phyloP scores from a whole-genome alignment of 352 stramenopile genomes.

The Phytophthora pisi region DNA sequence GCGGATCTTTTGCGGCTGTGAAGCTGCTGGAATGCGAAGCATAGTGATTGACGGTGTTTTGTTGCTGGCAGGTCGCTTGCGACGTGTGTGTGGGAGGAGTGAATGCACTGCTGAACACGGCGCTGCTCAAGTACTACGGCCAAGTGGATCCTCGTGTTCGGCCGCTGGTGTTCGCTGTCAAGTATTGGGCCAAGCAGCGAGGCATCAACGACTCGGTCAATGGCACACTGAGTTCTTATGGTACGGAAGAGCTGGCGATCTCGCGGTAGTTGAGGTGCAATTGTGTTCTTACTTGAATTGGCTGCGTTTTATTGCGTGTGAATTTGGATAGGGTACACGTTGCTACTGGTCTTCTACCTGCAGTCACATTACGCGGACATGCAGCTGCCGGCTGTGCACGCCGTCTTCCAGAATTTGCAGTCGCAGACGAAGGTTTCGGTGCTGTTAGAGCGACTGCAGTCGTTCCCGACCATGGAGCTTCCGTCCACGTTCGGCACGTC shows the following conservation, averaged over 20 bases:
- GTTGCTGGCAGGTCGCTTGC: conserved; percentile 50
- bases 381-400: conserved; percentile 52
- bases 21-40: background rate
- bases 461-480: conserved; percentile 57
- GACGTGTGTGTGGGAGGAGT: conserved; percentile 80
- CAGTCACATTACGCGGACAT: conserved; percentile 72
- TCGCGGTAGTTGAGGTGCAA: background rate
- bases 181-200: conserved; percentile 97
- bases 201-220: conserved; percentile 97
- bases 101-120: conserved; percentile 79
- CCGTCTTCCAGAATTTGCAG: conserved; percentile 67
- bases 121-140: conserved; percentile 75
- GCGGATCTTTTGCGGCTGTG: background rate
- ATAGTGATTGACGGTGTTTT: background rate
- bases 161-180: conserved; percentile 96
- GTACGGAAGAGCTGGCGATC: conserved; percentile 25
- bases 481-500: conserved; percentile 63
- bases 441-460: conserved; percentile 70
- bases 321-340: conserved; percentile 84
- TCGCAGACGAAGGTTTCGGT: conserved; percentile 92
- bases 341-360: conserved; percentile 98
- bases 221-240: conserved; percentile 97
- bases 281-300: conserved; percentile 11
- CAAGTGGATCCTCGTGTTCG: conserved; percentile 81
- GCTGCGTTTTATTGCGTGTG: background rate